These are phyloP conservation scores for Mortierella sp. DNA, from an alignment of 371 early-diverging fungal species.

Conservation along the genomic window DNA sequence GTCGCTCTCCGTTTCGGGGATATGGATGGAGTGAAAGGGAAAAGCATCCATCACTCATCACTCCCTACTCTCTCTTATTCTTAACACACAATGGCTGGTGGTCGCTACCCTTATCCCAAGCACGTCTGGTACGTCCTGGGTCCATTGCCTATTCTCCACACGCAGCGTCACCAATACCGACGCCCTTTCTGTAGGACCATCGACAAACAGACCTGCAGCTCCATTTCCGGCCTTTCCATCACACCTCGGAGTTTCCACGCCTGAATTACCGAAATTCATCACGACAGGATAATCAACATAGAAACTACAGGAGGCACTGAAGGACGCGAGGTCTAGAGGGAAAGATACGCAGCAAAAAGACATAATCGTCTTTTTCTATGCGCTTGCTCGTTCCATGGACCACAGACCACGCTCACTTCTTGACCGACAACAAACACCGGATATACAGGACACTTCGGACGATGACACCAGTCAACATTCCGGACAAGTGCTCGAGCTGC, in stretches of 20 bases:
- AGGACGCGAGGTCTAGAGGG: background rate
- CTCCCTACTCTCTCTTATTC: slow-evolving; percentile 8
- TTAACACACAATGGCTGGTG: slow-evolving; percentile 57
- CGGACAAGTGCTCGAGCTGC: background rate
- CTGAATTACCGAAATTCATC: background rate
- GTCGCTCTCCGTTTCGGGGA: slow-evolving; percentile 5
- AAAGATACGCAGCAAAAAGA: background rate
- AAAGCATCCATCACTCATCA: slow-evolving; percentile 4
- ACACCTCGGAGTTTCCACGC: slow-evolving; percentile 1
- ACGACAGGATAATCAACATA: background rate
- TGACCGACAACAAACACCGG: too few relatives aligned
- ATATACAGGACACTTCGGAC: background rate
- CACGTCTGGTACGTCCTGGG: slow-evolving; percentile 64
- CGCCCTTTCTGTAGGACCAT: background rate
- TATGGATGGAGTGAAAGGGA: background rate
- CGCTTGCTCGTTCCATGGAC: too few relatives aligned
- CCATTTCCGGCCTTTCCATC: background rate
- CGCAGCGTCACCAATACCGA: background rate
- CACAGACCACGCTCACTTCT: too few relatives aligned
- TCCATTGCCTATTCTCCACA: background rate
- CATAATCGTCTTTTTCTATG: background rate
- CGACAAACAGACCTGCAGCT: background rate
- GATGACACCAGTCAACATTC: background rate
- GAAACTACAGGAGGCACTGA: background rate
- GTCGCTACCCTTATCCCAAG: slow-evolving; percentile 68